Percentiles rank a stretch among this genome's conserved stretches.
phyloP scores from a whole-genome alignment of 1,139 yeast species.

The Arxiozyma telluris region DNA sequence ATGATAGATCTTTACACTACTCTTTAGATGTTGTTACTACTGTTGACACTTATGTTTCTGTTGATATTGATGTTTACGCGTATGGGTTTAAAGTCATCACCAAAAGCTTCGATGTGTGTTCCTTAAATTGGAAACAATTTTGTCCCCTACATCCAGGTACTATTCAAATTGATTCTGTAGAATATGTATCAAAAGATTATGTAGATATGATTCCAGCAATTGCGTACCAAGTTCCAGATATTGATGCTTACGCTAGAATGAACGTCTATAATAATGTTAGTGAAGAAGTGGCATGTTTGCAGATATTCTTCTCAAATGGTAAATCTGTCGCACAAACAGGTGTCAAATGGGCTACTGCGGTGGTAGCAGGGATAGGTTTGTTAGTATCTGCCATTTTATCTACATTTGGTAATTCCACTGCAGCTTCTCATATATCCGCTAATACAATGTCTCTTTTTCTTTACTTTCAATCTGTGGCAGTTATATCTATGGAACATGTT shows the following conservation, averaged over 20 bases:
- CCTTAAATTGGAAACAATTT: conserved; percentile 61
- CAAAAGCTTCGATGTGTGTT: conserved; percentile 47
- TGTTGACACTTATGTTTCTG: conserved; percentile 48
- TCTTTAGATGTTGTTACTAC: conserved; percentile 55
- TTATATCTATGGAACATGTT: conserved; percentile 65
- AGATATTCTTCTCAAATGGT: conserved; percentile 61
- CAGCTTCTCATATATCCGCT: conserved; percentile 73
- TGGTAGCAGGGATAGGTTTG: conserved; percentile 67
- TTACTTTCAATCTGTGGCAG: conserved; percentile 70
- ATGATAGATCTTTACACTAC: conserved; percentile 51
- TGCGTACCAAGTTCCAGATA: conserved; percentile 68
- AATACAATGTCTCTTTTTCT: conserved; percentile 66
- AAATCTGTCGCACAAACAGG: conserved; percentile 69
- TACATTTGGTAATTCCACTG: conserved; percentile 70
- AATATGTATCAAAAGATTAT: conserved; percentile 44
- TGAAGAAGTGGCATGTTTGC: conserved; percentile 50
- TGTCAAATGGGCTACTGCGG: conserved; percentile 80
- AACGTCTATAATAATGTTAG: conserved; percentile 36
- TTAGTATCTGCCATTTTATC: conserved; percentile 60
- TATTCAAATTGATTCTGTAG: conserved; percentile 57
- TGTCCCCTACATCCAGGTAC: conserved; percentile 71
- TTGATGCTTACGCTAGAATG: conserved; percentile 63
- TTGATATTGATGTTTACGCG: conserved; percentile 60
- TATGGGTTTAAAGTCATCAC: conserved; percentile 63
- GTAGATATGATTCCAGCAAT: conserved; percentile 56